Base-by-base conservation (phyloP, 2,329 filamentous ascomycete species). In the Claviceps quebecensis region DNA sequence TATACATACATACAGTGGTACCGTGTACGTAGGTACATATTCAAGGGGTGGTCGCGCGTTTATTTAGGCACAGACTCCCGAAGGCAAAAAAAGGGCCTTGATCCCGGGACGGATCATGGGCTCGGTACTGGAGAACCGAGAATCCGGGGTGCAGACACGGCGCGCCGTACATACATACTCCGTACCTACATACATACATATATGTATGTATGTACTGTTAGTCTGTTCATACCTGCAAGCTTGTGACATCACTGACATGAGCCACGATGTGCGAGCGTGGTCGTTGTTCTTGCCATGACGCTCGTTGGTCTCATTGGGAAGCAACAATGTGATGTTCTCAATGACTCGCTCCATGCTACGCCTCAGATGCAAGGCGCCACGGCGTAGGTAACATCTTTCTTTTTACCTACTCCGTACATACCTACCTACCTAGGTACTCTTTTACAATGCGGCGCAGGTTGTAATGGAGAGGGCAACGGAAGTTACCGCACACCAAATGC, bases 141-240 rank as follows among this genome's bases (percentile, higher is more conserved):
- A 48, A 46, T 48, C 50, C 50, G 50, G 50, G 50, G 45, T 48
- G n/a, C 40, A 43, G n/a, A n/a, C 37, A 26, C 45, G 44, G 39
- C 45, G 41, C 29, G 29, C 29, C 9, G 9, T 11, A 34, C 29
- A 11, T 29, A 29, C 23, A 2, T 29, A 29, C 29, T 34, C 29
- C 9, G 9, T 34, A 34, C 26, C 6, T 29, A 29, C 8, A 7
- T 29, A 2, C 2, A 19, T 19, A 19, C n/a, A n/a, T n/a, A 5
- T 23, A 23, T 23, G 22, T 23, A 23, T 23, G 22, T 16, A 13
- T 13, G 5, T n/a, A 38, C 37, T 38, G 37, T 14, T 16, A 19
- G 19, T 19, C 37, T 13, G 36, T 13, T 4, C 36, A 14, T n/a
- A 44, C 11, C 23, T 13, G 34, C 23, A 41, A 47, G 44, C 44